These are phyloP conservation scores for Brassica carinata DNA, from an alignment of 345 rosid species.

Conservation along the genomic window DNA sequence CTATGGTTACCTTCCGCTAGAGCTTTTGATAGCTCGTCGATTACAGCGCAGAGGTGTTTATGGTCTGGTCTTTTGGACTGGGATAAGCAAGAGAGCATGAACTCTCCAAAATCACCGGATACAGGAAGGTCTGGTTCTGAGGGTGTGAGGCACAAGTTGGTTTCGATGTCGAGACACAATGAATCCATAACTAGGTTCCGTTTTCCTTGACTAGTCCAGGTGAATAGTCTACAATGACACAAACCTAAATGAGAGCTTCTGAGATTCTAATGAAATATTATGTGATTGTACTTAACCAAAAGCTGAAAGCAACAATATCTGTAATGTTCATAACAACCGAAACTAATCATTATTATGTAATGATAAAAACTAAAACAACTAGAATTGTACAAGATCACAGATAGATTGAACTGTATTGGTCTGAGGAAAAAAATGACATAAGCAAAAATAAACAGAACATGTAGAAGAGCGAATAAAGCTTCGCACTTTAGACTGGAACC, in stretches of 20 bases:
- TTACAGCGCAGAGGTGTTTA: constrained; percentile 63
- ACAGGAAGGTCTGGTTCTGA: constrained; percentile 19
- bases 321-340: background rate
- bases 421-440: constrained; percentile 2
- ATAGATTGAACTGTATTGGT: constrained; percentile 6
- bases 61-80: constrained; percentile 58
- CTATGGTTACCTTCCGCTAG: constrained; percentile 67
- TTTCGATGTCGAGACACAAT: constrained; percentile 17
- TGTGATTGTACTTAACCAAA: background rate
- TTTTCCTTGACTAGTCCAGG: constrained; percentile 11
- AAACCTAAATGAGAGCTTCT: background rate
- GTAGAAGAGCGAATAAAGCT: constrained; percentile 2
- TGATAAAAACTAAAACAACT: background rate
- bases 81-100: constrained; percentile 53
- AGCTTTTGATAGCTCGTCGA: constrained; percentile 74
- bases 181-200: constrained; percentile 30
- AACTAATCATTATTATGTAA: background rate
- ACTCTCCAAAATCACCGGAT: constrained; percentile 58
- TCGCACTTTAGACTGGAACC: constrained; percentile 6
- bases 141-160: constrained; percentile 21
- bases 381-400: background rate
- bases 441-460: background rate
- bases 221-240: background rate
- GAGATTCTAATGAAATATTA: background rate
- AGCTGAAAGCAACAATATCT: background rate